A percentile compares a stretch with the other conserved stretches of the same genome.
These are phyloP conservation scores for Clarireedia monteithiana DNA, from an alignment of 2,329 filamentous ascomycete genomes.

Conservation along the genomic window DNA sequence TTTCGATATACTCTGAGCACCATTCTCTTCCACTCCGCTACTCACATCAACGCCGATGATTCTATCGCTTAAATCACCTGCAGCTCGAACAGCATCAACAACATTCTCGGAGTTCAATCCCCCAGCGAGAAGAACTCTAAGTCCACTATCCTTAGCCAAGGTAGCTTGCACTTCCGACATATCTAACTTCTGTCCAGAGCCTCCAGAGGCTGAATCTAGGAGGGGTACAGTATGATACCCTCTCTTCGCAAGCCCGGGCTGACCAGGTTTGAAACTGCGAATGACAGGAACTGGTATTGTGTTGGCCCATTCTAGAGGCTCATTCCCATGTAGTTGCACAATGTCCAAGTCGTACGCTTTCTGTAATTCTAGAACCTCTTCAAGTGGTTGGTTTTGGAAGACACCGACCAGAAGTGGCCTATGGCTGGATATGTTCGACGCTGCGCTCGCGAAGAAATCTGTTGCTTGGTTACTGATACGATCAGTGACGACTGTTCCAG, in stretches of 20 bases:
- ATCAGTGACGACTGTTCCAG: constrained; percentile 23
- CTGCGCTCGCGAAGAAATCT: constrained; percentile 65
- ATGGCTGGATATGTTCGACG: constrained; percentile 40
- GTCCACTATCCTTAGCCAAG: constrained; percentile 58
- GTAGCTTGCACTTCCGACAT: constrained; percentile 58
- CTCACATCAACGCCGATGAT: constrained; percentile 87
- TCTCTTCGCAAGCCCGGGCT: constrained; percentile 53
- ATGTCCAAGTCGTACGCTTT: constrained; percentile 71
- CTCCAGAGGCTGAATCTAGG: constrained; percentile 78
- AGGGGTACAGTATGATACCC: constrained; percentile 80
- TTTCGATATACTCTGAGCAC: constrained; percentile 71
- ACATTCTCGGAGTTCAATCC: constrained; percentile 80
- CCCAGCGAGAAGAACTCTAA: constrained; percentile 76
- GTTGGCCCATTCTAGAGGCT: constrained; percentile 85
- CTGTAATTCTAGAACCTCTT: constrained; percentile 73
- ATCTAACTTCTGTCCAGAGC: constrained; percentile 72
- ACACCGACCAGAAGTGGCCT: constrained; percentile 82
- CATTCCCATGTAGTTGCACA: constrained; percentile 86
- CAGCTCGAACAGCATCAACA: constrained; percentile 49
- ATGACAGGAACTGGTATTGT: constrained; percentile 91
- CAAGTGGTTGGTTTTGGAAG: constrained; percentile 83
- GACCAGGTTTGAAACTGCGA: constrained; percentile 69
- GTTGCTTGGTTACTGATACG: constrained; percentile 32
- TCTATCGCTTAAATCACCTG: constrained; percentile 52
- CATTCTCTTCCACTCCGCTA: constrained; percentile 83